phyloP scores from a whole-genome alignment of 2,329 filamentous ascomycete species.

The Pseudocercospora fuligena region DNA sequence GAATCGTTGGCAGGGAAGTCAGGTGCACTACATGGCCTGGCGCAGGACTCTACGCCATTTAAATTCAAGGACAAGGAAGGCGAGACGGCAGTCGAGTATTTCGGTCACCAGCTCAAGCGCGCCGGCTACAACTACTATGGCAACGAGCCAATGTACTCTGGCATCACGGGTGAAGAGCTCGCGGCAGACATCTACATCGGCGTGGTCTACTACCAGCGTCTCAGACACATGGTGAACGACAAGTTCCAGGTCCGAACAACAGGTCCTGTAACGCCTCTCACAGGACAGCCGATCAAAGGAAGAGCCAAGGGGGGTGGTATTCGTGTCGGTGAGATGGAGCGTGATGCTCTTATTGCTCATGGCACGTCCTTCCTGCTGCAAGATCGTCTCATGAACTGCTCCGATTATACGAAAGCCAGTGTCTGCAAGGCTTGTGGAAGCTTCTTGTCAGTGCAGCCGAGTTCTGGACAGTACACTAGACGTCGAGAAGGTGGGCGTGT shows the following conservation, averaged over 20 bases:
- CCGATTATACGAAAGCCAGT: slow-evolving; percentile 87
- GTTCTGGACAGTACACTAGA: slow-evolving; percentile 56
- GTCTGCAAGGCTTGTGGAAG: slow-evolving; percentile 88
- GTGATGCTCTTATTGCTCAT: slow-evolving; percentile 91
- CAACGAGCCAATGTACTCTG: slow-evolving; percentile 98
- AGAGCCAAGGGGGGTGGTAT: slow-evolving; percentile 97
- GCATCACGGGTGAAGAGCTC: slow-evolving; percentile 93
- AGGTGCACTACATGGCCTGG: slow-evolving; percentile 90
- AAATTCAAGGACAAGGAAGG: slow-evolving; percentile 79
- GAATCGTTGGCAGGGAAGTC: slow-evolving; percentile 96
- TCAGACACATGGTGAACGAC: slow-evolving; percentile 99
- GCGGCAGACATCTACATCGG: slow-evolving; percentile 95
- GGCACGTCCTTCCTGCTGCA: slow-evolving; percentile 94
- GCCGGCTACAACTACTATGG: slow-evolving; percentile 98
- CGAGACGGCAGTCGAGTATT: slow-evolving; percentile 90
- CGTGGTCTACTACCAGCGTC: slow-evolving; percentile 95
- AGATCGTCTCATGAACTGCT: slow-evolving; percentile 95
- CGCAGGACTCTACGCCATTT: slow-evolving; percentile 95
- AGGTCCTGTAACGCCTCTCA: slow-evolving; percentile 85
- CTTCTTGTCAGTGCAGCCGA: slow-evolving; percentile 86
- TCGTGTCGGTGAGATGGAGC: slow-evolving; percentile 98
- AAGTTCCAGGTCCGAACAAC: slow-evolving; percentile 98
- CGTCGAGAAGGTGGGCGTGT: slow-evolving; percentile 38
- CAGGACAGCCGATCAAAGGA: slow-evolving; percentile 96
- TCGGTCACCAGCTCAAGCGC: slow-evolving; percentile 91